phyloP scores from a whole-genome alignment of 148 eudicot species.

The Arbutus unedo region DNA sequence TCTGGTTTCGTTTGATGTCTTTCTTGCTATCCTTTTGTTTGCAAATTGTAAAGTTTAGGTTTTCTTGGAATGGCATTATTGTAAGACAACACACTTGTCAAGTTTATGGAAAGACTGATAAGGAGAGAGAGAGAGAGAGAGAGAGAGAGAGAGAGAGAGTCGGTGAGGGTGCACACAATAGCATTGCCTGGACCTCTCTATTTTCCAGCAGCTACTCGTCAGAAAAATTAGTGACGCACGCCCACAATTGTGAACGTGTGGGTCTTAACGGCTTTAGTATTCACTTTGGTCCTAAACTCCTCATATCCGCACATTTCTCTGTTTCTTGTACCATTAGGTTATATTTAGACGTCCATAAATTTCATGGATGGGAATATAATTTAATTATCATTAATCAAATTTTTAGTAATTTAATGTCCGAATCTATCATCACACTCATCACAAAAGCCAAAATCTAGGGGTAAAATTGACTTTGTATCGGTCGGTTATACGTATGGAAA shows the following conservation, averaged over 20 bases:
- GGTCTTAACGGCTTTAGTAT: not conserved
- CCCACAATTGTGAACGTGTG: not conserved
- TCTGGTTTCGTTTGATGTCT: no score
- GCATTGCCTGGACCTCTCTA: constrained; percentile 10
- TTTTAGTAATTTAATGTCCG: no score
- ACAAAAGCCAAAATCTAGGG: no score
- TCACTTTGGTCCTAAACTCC: not conserved
- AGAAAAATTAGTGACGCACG: not conserved
- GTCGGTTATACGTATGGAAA: no score
- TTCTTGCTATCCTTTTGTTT: not conserved
- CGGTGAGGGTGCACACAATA: not conserved
- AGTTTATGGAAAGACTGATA: not conserved
- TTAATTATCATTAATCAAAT: no score
- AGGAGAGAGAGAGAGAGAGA: not conserved
- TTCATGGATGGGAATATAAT: no score
- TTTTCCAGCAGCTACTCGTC: not conserved
- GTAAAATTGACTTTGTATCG: no score
- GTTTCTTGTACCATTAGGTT: no score
- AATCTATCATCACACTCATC: no score
- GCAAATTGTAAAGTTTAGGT: not conserved
- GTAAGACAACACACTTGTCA: not conserved
- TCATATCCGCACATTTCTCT: no score
- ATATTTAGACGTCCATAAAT: no score
- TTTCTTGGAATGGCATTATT: not conserved
- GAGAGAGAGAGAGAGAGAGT: not conserved